Evolutionary conservation across 2,329 filamentous ascomycete genomes (phyloP).

Genomic region (Colletotrichum abscissum): DNA sequence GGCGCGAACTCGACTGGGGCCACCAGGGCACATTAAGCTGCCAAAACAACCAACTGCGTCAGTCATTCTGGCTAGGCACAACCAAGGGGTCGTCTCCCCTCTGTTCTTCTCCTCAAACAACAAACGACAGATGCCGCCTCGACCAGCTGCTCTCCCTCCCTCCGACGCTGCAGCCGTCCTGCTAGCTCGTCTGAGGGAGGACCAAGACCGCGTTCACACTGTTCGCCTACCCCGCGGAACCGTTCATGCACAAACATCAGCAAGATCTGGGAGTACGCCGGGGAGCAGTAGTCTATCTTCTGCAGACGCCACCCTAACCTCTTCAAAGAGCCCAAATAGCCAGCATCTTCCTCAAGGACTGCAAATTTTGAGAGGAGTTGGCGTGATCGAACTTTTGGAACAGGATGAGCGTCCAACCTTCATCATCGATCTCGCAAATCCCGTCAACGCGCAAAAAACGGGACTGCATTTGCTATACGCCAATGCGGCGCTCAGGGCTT

Average conservation of each 20-base stretch:
- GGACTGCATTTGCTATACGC: conserved; percentile 73
- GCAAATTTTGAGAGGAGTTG: conserved; percentile 71
- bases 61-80: conserved; percentile 39
- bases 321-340: conserved; percentile 59
- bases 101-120: conserved; percentile 62
- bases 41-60: conserved; percentile 38
- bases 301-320: conserved; percentile 48
- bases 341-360: conserved; percentile 59
- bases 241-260: conserved; percentile 57
- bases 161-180: conserved; percentile 58
- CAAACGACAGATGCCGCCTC: conserved; percentile 46
- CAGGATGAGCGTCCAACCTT: conserved; percentile 82
- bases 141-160: conserved; percentile 51
- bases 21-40: conserved; percentile 58
- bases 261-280: conserved; percentile 61
- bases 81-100: conserved; percentile 58
- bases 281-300: conserved; percentile 63
- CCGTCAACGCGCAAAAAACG: conserved; percentile 63
- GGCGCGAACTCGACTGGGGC: conserved; percentile 57
- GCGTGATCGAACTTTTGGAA: conserved; percentile 79
- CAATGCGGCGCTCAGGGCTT: conserved; percentile 74
- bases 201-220: conserved; percentile 61
- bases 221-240: conserved; percentile 66
- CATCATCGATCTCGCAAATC: conserved; percentile 74
- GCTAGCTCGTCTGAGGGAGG: conserved; percentile 58